Evolutionary conservation across 768 basidiomycete genomes (phyloP).

Genomic region (Psilocybe azurescens): DNA sequence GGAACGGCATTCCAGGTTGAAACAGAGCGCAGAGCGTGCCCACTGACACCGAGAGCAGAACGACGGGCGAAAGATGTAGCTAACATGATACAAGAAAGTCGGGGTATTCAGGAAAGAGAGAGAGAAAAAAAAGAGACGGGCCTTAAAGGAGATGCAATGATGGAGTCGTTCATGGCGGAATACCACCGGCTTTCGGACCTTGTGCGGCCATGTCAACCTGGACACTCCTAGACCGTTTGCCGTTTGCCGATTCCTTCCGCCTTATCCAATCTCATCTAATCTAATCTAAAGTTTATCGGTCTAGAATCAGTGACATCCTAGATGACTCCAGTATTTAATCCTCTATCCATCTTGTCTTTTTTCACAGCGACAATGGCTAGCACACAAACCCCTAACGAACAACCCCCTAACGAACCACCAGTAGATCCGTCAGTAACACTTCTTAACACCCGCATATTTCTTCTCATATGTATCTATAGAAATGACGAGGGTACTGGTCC

Average conservation of each 20-base stretch:
- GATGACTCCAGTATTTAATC: constrained; percentile 17
- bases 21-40: constrained; percentile 47
- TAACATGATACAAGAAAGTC: constrained; percentile 42
- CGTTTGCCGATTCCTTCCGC: constrained; percentile 32
- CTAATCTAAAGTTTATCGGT: constrained; percentile 20
- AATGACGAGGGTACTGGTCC: constrained; percentile 62
- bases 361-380: constrained; percentile 36
- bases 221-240: constrained; percentile 14
- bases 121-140: constrained; percentile 10
- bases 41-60: constrained; percentile 40
- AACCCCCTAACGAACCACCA: constrained; percentile 26
- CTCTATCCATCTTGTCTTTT: background rate
- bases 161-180: background rate
- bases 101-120: constrained; percentile 27
- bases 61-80: constrained; percentile 60
- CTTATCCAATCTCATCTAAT: constrained; percentile 20
- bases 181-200: constrained; percentile 24
- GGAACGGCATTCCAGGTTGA: constrained; percentile 86
- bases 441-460: background rate
- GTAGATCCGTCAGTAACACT: constrained; percentile 29
- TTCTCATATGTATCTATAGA: constrained; percentile 18
- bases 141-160: constrained; percentile 1
- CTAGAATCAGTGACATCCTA: constrained; percentile 22
- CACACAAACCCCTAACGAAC: constrained; percentile 19
- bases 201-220: constrained; percentile 20